phyloP scores from a whole-genome alignment of 192 early-diverging fungal species.

The Borealophlyctis nickersoniae region DNA sequence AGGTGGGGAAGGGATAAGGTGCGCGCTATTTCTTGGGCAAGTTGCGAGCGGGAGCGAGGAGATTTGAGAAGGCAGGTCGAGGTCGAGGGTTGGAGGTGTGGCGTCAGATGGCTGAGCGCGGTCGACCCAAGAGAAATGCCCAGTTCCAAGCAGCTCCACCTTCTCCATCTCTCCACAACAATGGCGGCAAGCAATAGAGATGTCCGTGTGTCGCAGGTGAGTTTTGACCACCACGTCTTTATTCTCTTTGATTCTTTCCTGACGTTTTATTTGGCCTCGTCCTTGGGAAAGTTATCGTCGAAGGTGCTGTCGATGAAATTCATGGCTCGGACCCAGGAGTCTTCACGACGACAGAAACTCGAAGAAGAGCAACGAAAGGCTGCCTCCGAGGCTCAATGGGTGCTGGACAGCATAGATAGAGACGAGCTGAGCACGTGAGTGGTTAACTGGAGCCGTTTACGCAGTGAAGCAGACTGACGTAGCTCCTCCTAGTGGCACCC shows the following conservation, averaged over 20 bases:
- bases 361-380: neutral
- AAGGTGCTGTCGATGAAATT: neutral
- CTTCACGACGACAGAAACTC: neutral
- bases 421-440: neutral
- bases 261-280: neutral
- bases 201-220: neutral
- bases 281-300: neutral
- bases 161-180: neutral
- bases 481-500: neutral
- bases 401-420: neutral
- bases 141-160: no score
- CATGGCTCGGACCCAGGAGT: neutral
- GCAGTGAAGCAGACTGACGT: neutral
- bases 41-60: no score
- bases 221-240: neutral
- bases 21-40: no score
- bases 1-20: no score
- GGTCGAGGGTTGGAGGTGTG: no score
- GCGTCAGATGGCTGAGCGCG: no score
- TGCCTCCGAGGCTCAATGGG: neutral
- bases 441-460: neutral
- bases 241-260: neutral
- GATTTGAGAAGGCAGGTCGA: no score
- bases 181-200: neutral
- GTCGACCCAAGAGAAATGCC: no score